A percentile compares a stretch with the other conserved stretches of the same genome.
phyloP scores from a whole-genome alignment of 768 basidiomycete genomes.

The Calvatia gigantea region DNA sequence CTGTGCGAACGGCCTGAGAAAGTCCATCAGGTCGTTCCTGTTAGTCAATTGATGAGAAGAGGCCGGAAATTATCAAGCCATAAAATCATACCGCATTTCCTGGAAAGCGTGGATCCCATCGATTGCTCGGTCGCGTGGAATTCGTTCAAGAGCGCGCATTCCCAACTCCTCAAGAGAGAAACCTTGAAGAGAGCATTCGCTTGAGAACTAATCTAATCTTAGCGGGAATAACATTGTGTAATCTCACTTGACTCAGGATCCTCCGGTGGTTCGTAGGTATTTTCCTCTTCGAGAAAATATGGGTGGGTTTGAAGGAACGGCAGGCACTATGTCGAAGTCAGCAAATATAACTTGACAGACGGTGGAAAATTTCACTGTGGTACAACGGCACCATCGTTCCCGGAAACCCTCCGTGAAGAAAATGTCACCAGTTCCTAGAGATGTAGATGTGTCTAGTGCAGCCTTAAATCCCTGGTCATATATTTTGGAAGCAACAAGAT shows the following conservation, averaged over 20 bases:
- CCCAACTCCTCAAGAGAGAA: constrained; percentile 82
- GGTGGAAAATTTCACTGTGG: constrained; percentile 34
- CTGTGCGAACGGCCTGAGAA: constrained; percentile 76
- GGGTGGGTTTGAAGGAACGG: constrained; percentile 47
- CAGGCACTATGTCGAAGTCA: constrained; percentile 46
- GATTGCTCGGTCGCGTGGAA: constrained; percentile 79
- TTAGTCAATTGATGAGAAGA: constrained; percentile 4
- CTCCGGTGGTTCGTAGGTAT: constrained; percentile 81
- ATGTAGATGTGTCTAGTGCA: constrained; percentile 20
- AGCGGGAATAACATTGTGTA: neutral
- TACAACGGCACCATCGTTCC: constrained; percentile 77
- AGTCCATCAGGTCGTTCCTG: constrained; percentile 69
- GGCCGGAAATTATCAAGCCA: neutral
- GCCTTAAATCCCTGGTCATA: constrained; percentile 26
- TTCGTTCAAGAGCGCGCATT: constrained; percentile 65
- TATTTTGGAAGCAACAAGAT: constrained; percentile 43
- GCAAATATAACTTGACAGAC: neutral
- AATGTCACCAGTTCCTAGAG: constrained; percentile 63
- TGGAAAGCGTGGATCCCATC: constrained; percentile 86
- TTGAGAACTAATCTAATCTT: neutral
- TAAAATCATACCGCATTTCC: constrained; percentile 61
- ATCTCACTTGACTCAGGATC: constrained; percentile 75
- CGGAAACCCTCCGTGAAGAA: constrained; percentile 75
- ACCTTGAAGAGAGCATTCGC: constrained; percentile 33
- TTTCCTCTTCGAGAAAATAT: constrained; percentile 73